Evolutionary conservation across 306 rosid species (phyloP), one percentile per base, ranked within the genome.

Genomic region (Prunus mongolica): DNA sequence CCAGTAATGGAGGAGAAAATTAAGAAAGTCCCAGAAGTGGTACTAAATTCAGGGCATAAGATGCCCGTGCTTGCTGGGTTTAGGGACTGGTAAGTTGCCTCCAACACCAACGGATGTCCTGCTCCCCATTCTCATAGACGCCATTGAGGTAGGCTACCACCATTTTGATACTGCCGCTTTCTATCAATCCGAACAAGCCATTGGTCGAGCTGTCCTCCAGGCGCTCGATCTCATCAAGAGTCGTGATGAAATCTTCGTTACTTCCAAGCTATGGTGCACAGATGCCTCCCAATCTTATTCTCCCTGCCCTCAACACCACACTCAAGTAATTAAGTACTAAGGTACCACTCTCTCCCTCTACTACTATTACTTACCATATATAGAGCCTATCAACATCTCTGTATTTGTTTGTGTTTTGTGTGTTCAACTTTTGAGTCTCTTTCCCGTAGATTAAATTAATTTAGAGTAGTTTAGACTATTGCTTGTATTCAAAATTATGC

Each of bases 131-230:
- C 46, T 87, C 27, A 45, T 82, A 0, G 86, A 85, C 55, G 91
- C 89, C 74, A 85, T 85, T 69, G 72, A 81, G 65, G 79, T 73
- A 1, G 91, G 91, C 6, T 85, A 87, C 71, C 70, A 86, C 10
- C 89, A 82, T n/a, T 80, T 87, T 55, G 91, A 87, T 71, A 76
- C 91, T 19, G 91, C 91, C 6, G 58, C 89, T 69, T 85, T 84
- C 0, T 87, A 87, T 72, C 84, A 84, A 4, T 84, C 76, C 3
- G 91, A 87, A 54, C 61, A 78, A 24, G 72, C 86, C 1, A 67
- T 85, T 0, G 87, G 91, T 0, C 82, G 75, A 62, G 89, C 86
- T 73, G 65, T 87, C 1, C 16, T 71, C 11, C 82, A 82, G 72
- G 87, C 91, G 8, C 77, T 76, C 24, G 91, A 88, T 18, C 75